Evolutionary conservation across 176 grass and related monocot species (phyloP), one percentile per base, ranked within the genome.

Genomic region (Aegilops longissima): DNA sequence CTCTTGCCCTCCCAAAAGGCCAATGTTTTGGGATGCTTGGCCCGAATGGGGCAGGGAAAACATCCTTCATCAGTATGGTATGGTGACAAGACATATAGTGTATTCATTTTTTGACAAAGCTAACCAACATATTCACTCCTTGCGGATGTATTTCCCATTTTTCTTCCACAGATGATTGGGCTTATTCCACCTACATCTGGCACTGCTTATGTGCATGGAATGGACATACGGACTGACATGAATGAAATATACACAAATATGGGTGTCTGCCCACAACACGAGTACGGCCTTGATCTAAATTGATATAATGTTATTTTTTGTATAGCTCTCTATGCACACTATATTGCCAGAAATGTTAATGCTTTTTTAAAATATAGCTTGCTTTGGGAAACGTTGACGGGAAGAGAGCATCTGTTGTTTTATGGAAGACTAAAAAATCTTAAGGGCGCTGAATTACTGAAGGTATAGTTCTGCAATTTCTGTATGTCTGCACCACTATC

Each of bases 11-110:
- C n/a, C 88, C 93, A 62, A 88, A 94, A 87, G 93, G 96, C 42
- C 88, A 98, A 36, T 98, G 96, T 85, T 98, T 98, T 18, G 96
- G 96, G 44, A 98, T 98, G 96, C 96, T 98, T 78, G 96, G 96
- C 0, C 96, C 93, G 0, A 98, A 98, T 84, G 96, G 96, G 45
- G 93, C 96, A 56, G 96, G 96, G 29, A 98, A 98, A 92, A 96
- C 93, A 86, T 94, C 92, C 20, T 98, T 98, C 90, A 98, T 98
- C 66, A 95, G 93, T 68, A 98, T 98, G 96, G 96, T 98, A 92
- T 12, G 66, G 21, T 38, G 47, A 70, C 68, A 47, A 69, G 17
- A 68, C 9, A 51, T 62, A 51, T 25, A 89, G n/a, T 10, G 17
- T 51, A 11, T 69, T 72, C 11, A 61, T 34, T 66, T 70, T 81